Base-by-base conservation (phyloP, 352 stramenopile species). In the Phytophthora pinifolia region DNA sequence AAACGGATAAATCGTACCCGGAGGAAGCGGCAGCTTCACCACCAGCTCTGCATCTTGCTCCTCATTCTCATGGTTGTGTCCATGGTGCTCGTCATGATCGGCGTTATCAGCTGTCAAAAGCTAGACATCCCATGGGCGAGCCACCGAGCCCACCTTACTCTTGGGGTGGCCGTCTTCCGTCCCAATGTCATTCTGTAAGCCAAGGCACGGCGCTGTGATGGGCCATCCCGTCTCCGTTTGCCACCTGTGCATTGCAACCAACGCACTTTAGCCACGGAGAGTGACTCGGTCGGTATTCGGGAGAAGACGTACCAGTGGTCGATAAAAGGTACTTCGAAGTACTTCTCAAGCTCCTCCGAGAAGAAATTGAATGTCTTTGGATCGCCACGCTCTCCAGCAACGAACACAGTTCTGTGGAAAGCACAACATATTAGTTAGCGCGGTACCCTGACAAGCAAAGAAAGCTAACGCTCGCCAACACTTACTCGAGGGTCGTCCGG, bases 141-240 rank as follows among this genome's bases (percentile, higher is more conserved):
- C 79, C 9, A 83, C 76, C 25, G 76, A 87, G 9, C 83, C 83
- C 15, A 82, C 67, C 30, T 88, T 88, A 45, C 86, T 76, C 1
- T 74, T 69, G 3, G 77, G 77, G 27, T 73, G 59, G 2, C 60
- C 47, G 15, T 72, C 75, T 14, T 73, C 69, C 13, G 46, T 58
- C 17, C 71, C 44, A 39, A 73, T 86, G 50, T 74, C 43, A 18
- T 76, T 85, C 41, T 75, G 54, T 68, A 94, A 89, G 7, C 86
- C 88, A 22, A 94, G 59, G 29, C 79, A 86, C 33, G 81, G 77
- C 1, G 77, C 75, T 38, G 62, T 82, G 41, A 88, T 81, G 4
- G 89, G 89, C 79, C 83, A 96, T 20, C 86, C 88, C 22, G 88
- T 87, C 61, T 97, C 90, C 2, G 90, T 97, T 65, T 97, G 86